A percentile compares a stretch with the other conserved stretches of the same genome.
Evolutionary conservation across 2,329 filamentous ascomycete species (phyloP).

Genomic region (Fusarium succisae): DNA sequence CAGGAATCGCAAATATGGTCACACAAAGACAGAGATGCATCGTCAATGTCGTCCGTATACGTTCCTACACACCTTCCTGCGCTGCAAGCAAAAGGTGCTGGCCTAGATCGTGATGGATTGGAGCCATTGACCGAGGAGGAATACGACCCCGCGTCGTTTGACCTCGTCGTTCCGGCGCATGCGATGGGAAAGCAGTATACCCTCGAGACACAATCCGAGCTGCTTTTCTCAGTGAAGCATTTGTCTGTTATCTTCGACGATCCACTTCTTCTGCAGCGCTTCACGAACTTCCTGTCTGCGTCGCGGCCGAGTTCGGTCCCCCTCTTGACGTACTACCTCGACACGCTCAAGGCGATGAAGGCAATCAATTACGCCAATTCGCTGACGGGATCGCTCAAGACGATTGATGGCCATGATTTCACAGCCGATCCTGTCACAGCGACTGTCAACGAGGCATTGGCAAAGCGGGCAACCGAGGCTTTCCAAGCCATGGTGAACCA

Average conservation of each 20-base stretch:
- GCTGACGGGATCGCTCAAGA: constrained; percentile 68
- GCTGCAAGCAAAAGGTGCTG: constrained; percentile 29
- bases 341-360: constrained; percentile 74
- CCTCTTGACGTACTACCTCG: constrained; percentile 75
- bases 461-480: constrained; percentile 70
- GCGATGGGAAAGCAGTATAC: constrained; percentile 52
- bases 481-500: constrained; percentile 72
- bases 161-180: constrained; percentile 36
- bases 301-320: constrained; percentile 70
- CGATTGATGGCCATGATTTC: constrained; percentile 65
- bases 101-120: constrained; percentile 28
- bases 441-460: constrained; percentile 67
- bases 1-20: constrained; percentile 24
- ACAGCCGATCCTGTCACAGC: constrained; percentile 58
- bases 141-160: constrained; percentile 37
- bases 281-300: constrained; percentile 72
- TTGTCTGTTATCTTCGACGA: constrained; percentile 72
- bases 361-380: constrained; percentile 78
- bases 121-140: constrained; percentile 36
- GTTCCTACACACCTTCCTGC: constrained; percentile 25
- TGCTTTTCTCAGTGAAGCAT: constrained; percentile 73
- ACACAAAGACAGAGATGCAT: constrained; percentile 21
- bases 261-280: constrained; percentile 68
- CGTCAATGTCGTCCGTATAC: constrained; percentile 30
- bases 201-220: constrained; percentile 71